phyloP scores from a whole-genome alignment of 1,284 basidiomycete species.

The Fomitopsis schrenkii region DNA sequence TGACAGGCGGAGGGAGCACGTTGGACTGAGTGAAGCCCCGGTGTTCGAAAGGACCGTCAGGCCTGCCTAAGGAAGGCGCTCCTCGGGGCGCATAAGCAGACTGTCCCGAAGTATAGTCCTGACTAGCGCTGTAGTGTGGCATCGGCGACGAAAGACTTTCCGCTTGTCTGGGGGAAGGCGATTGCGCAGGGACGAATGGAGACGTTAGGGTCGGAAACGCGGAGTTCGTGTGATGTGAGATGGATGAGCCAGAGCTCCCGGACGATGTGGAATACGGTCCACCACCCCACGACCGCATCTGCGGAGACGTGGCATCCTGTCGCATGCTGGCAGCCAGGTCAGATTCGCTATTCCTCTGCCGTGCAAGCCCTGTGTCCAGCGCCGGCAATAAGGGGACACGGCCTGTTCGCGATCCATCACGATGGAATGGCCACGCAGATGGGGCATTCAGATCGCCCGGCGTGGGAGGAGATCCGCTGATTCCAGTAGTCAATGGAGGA shows the following conservation, averaged over 20 bases:
- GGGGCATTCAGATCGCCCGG: neutral
- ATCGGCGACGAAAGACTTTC: constrained; percentile 24
- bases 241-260: constrained; percentile 23
- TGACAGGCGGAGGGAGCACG: constrained; percentile 8
- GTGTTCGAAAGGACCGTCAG: constrained; percentile 8
- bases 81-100: constrained; percentile 1
- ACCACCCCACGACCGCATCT: constrained; percentile 29
- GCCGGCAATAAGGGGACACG: constrained; percentile 27
- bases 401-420: constrained; percentile 17
- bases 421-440: neutral
- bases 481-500: neutral
- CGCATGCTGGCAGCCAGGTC: constrained; percentile 11
- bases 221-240: constrained; percentile 18
- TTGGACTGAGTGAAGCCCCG: constrained; percentile 9
- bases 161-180: constrained; percentile 19
- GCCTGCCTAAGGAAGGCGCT: constrained; percentile 6
- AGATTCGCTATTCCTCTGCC: constrained; percentile 16
- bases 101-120: constrained; percentile 14
- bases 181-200: constrained; percentile 39
- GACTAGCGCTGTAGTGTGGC: constrained; percentile 12
- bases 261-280: constrained; percentile 24
- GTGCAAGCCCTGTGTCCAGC: constrained; percentile 23
- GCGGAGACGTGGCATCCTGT: constrained; percentile 24
- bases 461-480: neutral
- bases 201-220: constrained; percentile 33